Percentiles rank a stretch among this genome's conserved stretches.
phyloP scores from a whole-genome alignment of 225 moss, liverwort and hornwort genomes.

The Asterella californica region DNA sequence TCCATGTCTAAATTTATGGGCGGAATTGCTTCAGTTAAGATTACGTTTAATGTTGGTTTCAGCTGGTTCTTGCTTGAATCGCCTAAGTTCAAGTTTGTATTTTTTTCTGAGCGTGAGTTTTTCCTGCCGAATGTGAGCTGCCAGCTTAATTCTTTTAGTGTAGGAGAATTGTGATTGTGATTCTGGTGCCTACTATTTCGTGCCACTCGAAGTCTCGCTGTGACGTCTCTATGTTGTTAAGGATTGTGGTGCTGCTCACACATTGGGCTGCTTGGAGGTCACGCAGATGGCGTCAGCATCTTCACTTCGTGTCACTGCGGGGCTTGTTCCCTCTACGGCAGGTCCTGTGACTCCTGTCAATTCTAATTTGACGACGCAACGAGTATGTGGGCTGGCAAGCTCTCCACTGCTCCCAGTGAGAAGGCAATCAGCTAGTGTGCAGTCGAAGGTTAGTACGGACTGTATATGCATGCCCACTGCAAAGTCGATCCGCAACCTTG shows the following conservation, averaged over 20 bases:
- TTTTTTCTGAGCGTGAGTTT: too few relatives aligned
- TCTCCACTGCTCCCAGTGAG: not conserved
- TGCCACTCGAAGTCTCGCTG: not conserved
- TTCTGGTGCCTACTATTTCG: not conserved
- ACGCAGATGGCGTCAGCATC: not conserved
- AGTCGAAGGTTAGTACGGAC: constrained; percentile 3
- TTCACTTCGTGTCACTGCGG: not conserved
- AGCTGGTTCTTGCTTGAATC: too few relatives aligned
- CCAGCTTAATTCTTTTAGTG: not conserved
- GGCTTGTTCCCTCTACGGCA: not conserved
- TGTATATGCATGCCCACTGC: not conserved
- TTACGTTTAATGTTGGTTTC: too few relatives aligned
- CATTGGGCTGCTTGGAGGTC: not conserved
- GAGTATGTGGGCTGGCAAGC: not conserved
- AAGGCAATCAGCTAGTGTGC: not conserved
- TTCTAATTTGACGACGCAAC: constrained; percentile 5
- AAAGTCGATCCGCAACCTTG: too few relatives aligned
- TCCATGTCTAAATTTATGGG: too few relatives aligned
- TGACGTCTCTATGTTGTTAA: not conserved
- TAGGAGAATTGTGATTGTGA: not conserved
- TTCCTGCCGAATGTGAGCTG: too few relatives aligned
- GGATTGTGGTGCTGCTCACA: not conserved
- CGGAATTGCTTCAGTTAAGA: too few relatives aligned
- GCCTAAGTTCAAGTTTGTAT: too few relatives aligned
- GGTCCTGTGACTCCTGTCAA: not conserved